Base-by-base conservation (phyloP, 1,284 basidiomycete species). In the Ganoderma leucocontextum region DNA sequence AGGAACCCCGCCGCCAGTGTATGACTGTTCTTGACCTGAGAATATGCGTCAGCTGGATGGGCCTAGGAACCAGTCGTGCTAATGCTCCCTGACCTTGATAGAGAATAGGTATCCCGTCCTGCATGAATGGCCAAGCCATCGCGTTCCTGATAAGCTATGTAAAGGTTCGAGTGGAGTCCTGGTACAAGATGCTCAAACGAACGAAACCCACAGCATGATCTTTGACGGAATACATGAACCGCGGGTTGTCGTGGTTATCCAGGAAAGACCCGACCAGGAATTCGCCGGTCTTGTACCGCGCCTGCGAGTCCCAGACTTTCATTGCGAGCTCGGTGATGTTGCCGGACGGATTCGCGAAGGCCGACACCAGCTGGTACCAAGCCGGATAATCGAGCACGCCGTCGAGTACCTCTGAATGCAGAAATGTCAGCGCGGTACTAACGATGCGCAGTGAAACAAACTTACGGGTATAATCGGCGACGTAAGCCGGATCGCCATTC, bases 191-290 rank as follows among this genome's bases (percentile, higher is more conserved):
- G 42, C 22, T 8, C n/a, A 9, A 29, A 5, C 44, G 61, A n/a
- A 19, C 25, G 38, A 39, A 33, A 80, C 89, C 73, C 74, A 91
- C 86, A 84, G 88, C 73, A 86, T 82, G 77, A 82, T 90, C 78
- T 86, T 87, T 33, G 83, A 86, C 76, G 84, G 88, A 41, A 83
- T 74, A 79, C 89, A 87, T 84, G 89, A 91, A 95, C 60, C 94
- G 86, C 3, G 93, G 89, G 25, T 93, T 72, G 77, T 95, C 93
- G 74, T 95, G 93, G 80, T 95, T 95, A 80, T 95, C 94, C 41
- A 96, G 80, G 80, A 96, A 95, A 74, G 94, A 94, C 3, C 92
- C 93, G 36, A 67, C 68, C 66, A 69, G 69, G 64, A 76, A 75
- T 59, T 74, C 73, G 25, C 80, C 78, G 60, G 76, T 78, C 65